These are phyloP conservation scores for Croton laevigatus DNA, from an alignment of 441 rosid species.

Conservation along the genomic window DNA sequence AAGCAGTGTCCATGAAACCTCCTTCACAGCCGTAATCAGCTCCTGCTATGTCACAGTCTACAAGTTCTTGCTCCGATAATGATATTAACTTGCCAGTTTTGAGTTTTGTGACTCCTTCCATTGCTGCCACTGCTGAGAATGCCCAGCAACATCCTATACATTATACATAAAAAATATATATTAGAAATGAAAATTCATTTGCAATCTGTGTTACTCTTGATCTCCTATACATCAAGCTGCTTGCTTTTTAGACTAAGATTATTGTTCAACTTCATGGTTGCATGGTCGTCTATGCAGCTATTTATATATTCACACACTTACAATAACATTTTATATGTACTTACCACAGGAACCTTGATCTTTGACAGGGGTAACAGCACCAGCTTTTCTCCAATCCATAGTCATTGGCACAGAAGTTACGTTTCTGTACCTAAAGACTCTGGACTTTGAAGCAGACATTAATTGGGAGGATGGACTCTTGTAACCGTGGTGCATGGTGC, in stretches of 20 bases:
- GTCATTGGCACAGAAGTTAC: constrained; percentile 33
- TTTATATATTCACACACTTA: background rate
- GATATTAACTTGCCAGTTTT: constrained; percentile 50
- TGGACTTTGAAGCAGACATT: constrained; percentile 33
- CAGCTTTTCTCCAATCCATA: constrained; percentile 67
- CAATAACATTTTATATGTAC: too few species aligned
- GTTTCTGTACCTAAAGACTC: constrained; percentile 42
- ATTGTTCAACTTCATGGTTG: too few species aligned
- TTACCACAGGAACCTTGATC: constrained; percentile 75
- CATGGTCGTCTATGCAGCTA: too few species aligned
- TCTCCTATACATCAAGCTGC: background rate
- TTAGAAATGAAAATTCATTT: background rate
- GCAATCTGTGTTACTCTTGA: background rate
- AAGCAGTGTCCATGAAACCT: constrained; percentile 71
- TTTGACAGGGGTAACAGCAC: constrained; percentile 62
- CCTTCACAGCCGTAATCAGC: constrained; percentile 65
- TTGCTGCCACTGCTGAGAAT: constrained; percentile 66
- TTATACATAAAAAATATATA: background rate
- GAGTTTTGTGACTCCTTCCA: constrained; percentile 62
- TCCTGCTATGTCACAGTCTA: constrained; percentile 57
- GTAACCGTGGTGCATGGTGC: constrained; percentile 44
- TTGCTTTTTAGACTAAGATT: too few species aligned
- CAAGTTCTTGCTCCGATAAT: constrained; percentile 65
- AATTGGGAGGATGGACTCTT: constrained; percentile 42
- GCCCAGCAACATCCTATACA: constrained; percentile 77